Base-by-base conservation (phyloP, 2,329 filamentous ascomycete genomes). In the Domatiomyces globalis region DNA sequence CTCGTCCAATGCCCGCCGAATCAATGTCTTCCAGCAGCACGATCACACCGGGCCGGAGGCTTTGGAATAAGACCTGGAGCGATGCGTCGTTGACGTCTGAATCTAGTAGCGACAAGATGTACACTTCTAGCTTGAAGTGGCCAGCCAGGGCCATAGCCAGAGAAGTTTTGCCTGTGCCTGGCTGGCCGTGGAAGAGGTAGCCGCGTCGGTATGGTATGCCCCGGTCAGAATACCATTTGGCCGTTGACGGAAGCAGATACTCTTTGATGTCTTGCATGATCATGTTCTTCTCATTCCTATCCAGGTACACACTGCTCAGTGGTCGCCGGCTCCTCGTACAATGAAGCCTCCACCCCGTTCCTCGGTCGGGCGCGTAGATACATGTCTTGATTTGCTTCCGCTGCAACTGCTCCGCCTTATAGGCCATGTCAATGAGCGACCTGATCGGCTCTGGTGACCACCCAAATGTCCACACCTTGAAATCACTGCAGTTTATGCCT, bases 151-250 rank as follows among this genome's bases (percentile, higher is more conserved):
- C 80, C 61, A 84, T 80, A 0, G 77, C 80, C n/a, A 85, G 72
- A 15, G 76, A 80, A 0, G 80, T 85, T 66, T 87, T 88, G 18
- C 84, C 84, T 0, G 82, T 86, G 0, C 84, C 84, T 0, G 84
- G 84, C 0, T 83, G 83, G 0, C 86, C 85, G 59, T 87, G 75
- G 59, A 92, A 85, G 0, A 90, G 73, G 60, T 89, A 90, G 0
- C 86, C 87, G 27, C 86, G 70, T 0, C 86, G 75, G 49, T 89
- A 80, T 0, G 85, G 85, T 27, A 90, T 86, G 0, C 85, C 61
- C 19, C 60, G 54, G 45, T 55, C 53, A 25, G 51, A 45, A 49
- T 63, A 61, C 58, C 58, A 63, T 17, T 45, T 45, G 15, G 46
- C 51, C 18, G 51, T 56, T 8, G 36, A 39, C 22, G 48, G 46